These are phyloP conservation scores for Amylostereum chailletii DNA, from an alignment of 1,284 basidiomycete genomes.

Conservation along the genomic window DNA sequence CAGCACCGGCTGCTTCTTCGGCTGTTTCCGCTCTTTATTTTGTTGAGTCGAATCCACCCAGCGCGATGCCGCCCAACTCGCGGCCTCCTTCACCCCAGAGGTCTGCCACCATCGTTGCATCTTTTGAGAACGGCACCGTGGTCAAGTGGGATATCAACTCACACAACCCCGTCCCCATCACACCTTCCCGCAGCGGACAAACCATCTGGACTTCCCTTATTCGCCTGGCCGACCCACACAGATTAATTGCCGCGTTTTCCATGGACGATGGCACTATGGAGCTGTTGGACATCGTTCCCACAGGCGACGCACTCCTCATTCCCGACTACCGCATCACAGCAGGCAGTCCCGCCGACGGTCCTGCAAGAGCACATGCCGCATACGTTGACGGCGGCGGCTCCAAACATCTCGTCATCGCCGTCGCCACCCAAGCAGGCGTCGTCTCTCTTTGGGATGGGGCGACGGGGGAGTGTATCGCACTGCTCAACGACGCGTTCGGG, in stretches of 20 bases:
- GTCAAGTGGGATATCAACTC: conserved; percentile 44
- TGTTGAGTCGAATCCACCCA: conserved; percentile 10
- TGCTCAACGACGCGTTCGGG: conserved; percentile 51
- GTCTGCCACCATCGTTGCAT: conserved; percentile 27
- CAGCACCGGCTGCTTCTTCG: conserved; percentile 35
- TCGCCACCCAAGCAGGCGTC: conserved; percentile 56
- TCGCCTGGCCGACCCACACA: conserved; percentile 33
- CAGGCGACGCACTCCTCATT: conserved; percentile 25
- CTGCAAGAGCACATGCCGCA: conserved; percentile 45
- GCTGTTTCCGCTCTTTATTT: conserved; percentile 45
- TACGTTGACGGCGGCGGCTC: conserved; percentile 39
- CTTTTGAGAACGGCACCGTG: conserved; percentile 50
- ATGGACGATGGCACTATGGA: conserved; percentile 59
- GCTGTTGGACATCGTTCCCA: conserved; percentile 36
- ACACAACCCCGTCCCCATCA: conserved; percentile 29
- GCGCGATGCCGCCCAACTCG: conserved; percentile 17
- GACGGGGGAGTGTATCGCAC: conserved; percentile 49
- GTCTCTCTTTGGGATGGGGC: conserved; percentile 64
- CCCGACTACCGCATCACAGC: conserved; percentile 41
- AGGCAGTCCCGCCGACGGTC: conserved; percentile 46
- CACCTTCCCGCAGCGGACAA: conserved; percentile 33
- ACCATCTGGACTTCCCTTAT: conserved; percentile 42
- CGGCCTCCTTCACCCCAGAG: conserved; percentile 22
- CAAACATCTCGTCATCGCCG: conserved; percentile 44
- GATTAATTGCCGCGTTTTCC: conserved; percentile 47